Percentiles rank a stretch among this genome's conserved stretches.
phyloP scores from a whole-genome alignment of 169 alveolate genomes.

The Eimeria necatrix region DNA sequence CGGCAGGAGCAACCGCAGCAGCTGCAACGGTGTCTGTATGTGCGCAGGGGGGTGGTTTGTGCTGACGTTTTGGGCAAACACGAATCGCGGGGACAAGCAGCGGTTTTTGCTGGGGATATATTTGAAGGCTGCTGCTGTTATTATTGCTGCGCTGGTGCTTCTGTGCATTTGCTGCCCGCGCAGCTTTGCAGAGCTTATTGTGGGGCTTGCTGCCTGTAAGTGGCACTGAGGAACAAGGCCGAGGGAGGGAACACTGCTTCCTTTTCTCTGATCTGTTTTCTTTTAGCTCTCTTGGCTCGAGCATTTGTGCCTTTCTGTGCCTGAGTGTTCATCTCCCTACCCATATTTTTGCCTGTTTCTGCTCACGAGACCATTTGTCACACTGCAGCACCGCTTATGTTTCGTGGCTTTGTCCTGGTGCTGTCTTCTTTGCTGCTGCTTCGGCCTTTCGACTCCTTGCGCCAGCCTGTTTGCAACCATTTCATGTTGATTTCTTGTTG shows the following conservation, averaged over 20 bases:
- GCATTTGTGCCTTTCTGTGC: not conserved
- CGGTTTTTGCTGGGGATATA: not conserved
- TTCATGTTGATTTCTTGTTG: too few species aligned
- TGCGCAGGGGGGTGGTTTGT: conserved; percentile 63
- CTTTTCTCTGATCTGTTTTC: not conserved
- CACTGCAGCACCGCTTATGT: too few species aligned
- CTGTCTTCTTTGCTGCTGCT: not conserved
- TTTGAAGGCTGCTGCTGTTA: not conserved
- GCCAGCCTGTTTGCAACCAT: too few species aligned
- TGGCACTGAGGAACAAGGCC: too few species aligned
- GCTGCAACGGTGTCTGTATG: not conserved
- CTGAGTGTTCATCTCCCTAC: too few species aligned
- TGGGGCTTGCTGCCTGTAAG: conserved; percentile 62
- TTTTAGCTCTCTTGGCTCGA: not conserved
- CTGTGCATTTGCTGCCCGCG: not conserved
- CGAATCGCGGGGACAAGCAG: conserved; percentile 28
- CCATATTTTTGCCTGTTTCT: too few species aligned
- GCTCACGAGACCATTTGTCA: too few species aligned
- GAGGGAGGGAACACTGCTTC: not conserved
- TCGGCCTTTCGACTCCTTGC: not conserved
- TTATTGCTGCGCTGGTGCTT: not conserved
- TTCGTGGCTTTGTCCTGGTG: not conserved
- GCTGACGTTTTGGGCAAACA: conserved; percentile 57
- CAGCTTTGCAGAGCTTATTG: conserved; percentile 5
- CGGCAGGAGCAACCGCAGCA: not conserved